Evolutionary conservation across 1,284 basidiomycete species (phyloP).

Genomic region (Sporisorium iseilematis-ciliati): DNA sequence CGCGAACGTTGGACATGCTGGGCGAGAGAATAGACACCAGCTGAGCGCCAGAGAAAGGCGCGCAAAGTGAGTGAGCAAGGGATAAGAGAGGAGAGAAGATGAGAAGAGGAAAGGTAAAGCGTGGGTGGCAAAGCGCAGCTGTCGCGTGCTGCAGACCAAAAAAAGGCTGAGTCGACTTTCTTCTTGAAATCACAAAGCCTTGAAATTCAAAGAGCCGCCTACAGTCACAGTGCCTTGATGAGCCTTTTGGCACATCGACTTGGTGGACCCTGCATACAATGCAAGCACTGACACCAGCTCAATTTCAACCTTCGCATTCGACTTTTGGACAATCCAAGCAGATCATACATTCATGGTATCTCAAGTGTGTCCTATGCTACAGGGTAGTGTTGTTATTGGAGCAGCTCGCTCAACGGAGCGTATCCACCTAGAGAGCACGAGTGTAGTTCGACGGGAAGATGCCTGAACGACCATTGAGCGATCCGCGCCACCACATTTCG

Average conservation of each 20-base stretch:
- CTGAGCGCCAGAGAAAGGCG: too few relatives aligned
- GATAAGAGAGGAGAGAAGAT: not conserved
- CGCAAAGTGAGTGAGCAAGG: not conserved
- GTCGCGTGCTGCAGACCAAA: constrained; percentile 3
- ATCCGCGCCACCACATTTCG: constrained; percentile 49
- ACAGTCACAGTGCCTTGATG: constrained; percentile 12
- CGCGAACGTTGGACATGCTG: constrained; percentile 75
- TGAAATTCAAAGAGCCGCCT: constrained; percentile 4
- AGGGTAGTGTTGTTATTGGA: not conserved
- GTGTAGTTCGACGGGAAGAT: constrained; percentile 45
- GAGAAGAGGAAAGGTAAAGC: not conserved
- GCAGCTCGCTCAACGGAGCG: not conserved
- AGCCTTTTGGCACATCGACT: constrained; percentile 15
- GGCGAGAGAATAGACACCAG: not conserved
- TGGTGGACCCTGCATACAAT: constrained; percentile 7
- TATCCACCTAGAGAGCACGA: constrained; percentile 12
- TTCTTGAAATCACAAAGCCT: constrained; percentile 10
- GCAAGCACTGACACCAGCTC: not conserved
- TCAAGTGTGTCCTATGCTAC: constrained; percentile 3
- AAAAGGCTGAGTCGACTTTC: constrained; percentile 33
- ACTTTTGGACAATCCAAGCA: too few relatives aligned
- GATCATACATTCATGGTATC: not conserved
- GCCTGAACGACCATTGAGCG: constrained; percentile 25
- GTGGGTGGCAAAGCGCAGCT: constrained; percentile 23
- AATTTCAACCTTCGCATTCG: not conserved